Base-by-base conservation (phyloP, 148 eudicot species). In the Chenopodium album region DNA sequence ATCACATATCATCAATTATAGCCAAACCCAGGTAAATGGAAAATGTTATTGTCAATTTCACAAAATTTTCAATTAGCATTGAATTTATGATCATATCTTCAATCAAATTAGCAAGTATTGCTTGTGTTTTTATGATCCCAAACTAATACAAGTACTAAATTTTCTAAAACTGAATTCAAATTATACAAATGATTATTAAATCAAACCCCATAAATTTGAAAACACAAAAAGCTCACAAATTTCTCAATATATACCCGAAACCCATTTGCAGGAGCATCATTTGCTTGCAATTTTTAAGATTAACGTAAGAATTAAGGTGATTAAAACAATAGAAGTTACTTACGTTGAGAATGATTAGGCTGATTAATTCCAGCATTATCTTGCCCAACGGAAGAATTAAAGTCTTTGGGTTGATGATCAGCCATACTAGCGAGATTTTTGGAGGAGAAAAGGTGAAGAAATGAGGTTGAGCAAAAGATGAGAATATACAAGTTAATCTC, bases 331-430 rank as follows among this genome's bases (percentile, higher is more conserved):
- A 1, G 17, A 9, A 28, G n/a, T n/a, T 9, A 74, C 78, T 78
- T 78, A 83, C 85, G 16, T 28, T 23, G 60, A 59, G 60, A 59
- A 41, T 28, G 44, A 44, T 60, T 59, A 3, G 1, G 32, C 34
- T 66, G 80, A 31, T 9, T 26, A 0, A 74, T 48, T 72, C 56
- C 31, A n/a, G 8, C 9, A 47, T 73, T 46, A n/a, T 9, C 23
- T 44, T 26, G 74, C 50, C 50, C 76, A 11, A 14, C 16, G 70
- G 34, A 59, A 2, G 67, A 48, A 14, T 37, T 73, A 17, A 47
- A 69, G 20, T 23, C 44, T 56, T 22, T 23, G n/a, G 41, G 52
- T 37, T 59, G 76, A 68, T 28, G 76, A 82, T 82, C 79, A 82
- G 31, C 84, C 83, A 81, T 81, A 26, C 32, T 64, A 59, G 32